A percentile compares a stretch with the other conserved stretches of the same genome.
phyloP scores from a whole-genome alignment of 768 basidiomycete genomes.

The Crucibulum laeve region DNA sequence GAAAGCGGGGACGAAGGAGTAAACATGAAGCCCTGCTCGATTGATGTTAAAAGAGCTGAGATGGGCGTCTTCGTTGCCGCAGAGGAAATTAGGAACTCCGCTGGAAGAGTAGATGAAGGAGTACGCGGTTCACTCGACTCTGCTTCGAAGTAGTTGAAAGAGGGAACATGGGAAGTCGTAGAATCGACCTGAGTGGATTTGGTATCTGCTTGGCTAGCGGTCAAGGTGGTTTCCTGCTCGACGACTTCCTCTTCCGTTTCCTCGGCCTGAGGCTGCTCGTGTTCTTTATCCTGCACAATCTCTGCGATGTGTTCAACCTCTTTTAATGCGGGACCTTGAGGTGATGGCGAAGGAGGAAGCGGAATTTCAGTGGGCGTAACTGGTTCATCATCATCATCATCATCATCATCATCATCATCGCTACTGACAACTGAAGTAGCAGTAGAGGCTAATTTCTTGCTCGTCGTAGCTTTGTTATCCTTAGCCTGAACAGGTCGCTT shows the following conservation, averaged over 20 bases:
- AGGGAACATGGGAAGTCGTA: too few species aligned
- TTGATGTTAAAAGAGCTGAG: constrained; percentile 47
- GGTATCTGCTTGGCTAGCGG: too few species aligned
- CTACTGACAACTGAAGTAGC: too few species aligned
- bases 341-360: constrained; percentile 31
- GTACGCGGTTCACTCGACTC: constrained; percentile 2
- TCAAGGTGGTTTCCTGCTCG: too few species aligned
- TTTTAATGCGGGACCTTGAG: background rate
- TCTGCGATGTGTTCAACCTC: background rate
- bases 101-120: constrained; percentile 4
- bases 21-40: constrained; percentile 52
- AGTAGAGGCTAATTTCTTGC: too few species aligned
- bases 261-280: too few species aligned
- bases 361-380: constrained; percentile 27
- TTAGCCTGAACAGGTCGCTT: constrained; percentile 13
- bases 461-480: too few species aligned
- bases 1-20: constrained; percentile 51
- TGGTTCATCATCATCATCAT: constrained; percentile 11
- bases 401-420: too few species aligned
- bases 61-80: constrained; percentile 42
- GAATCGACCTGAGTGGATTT: too few species aligned
- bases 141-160: too few species aligned
- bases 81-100: background rate
- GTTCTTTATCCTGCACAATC: background rate
- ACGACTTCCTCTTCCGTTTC: too few species aligned